A percentile compares a stretch with the other conserved stretches of the same genome.
Evolutionary conservation across 495 filamentous ascomycete genomes (phyloP).

Genomic region (Echria macrotheca): DNA sequence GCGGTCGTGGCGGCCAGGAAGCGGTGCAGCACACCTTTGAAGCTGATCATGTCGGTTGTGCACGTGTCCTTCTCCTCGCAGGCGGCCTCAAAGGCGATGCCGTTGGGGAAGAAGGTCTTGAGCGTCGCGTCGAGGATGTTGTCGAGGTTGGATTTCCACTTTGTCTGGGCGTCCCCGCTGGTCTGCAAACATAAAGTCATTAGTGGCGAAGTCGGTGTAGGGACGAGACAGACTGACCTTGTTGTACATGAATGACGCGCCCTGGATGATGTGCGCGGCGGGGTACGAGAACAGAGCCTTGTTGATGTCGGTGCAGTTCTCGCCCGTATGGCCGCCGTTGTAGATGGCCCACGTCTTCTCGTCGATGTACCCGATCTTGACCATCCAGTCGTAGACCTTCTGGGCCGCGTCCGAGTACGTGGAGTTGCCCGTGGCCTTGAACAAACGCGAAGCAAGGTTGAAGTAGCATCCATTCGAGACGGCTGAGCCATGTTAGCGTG

Average conservation of each 20-base stretch:
- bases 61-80: conserved; percentile 33
- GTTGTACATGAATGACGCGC: conserved; percentile 71
- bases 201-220: neutral
- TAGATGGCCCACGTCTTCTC: conserved; percentile 50
- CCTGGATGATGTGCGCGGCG: conserved; percentile 58
- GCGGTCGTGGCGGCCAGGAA: conserved; percentile 65
- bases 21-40: conserved; percentile 74
- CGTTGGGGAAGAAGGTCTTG: conserved; percentile 4
- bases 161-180: neutral
- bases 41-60: conserved; percentile 65
- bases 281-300: conserved; percentile 66
- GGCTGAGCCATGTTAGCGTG: neutral
- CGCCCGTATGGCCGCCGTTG: conserved; percentile 58
- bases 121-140: neutral
- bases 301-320: conserved; percentile 55
- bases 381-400: conserved; percentile 68
- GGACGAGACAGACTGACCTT: conserved; percentile 35
- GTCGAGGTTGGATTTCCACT: neutral
- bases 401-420: conserved; percentile 74
- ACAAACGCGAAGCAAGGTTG: conserved; percentile 68
- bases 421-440: conserved; percentile 64
- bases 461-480: conserved; percentile 71
- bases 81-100: conserved; percentile 1
- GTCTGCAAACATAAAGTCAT: neutral
- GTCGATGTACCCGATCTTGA: conserved; percentile 55